These are phyloP conservation scores for Cryptococcus jaspeensis DNA, from an alignment of 1,284 basidiomycete genomes.

Conservation along the genomic window DNA sequence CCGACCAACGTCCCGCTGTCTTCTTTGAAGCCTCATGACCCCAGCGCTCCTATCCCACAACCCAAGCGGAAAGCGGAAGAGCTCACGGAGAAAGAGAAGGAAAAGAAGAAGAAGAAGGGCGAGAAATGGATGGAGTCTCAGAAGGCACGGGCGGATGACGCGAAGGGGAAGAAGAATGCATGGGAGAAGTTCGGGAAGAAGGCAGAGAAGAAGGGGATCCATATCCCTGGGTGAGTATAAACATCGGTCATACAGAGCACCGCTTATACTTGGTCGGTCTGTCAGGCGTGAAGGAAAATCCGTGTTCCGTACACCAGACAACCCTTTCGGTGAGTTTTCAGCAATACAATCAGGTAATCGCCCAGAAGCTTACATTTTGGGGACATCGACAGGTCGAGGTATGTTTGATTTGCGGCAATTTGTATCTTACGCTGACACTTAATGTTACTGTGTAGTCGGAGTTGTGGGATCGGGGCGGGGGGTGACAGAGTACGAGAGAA, in stretches of 20 bases:
- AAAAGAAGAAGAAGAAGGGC: conserved; percentile 82
- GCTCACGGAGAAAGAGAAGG: conserved; percentile 80
- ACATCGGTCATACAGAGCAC: neutral
- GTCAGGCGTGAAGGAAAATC: conserved; percentile 71
- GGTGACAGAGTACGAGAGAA: conserved; percentile 75
- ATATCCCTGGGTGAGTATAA: conserved; percentile 65
- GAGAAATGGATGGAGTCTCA: conserved; percentile 89
- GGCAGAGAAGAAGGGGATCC: conserved; percentile 87
- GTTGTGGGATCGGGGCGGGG: conserved; percentile 92
- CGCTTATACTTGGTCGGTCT: neutral
- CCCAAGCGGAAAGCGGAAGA: conserved; percentile 72
- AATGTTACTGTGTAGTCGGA: conserved; percentile 62
- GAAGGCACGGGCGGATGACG: conserved; percentile 85
- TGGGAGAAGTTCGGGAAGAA: conserved; percentile 99
- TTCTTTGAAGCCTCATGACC: conserved; percentile 63
- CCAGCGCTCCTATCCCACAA: conserved; percentile 49
- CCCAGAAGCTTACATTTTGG: conserved; percentile 8
- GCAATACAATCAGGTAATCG: neutral
- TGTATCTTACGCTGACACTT: conserved; percentile 1
- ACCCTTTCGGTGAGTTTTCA: conserved; percentile 73
- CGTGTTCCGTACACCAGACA: conserved; percentile 95
- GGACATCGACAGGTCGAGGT: conserved; percentile 20
- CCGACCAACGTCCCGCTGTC: conserved; percentile 81
- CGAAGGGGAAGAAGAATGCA: conserved; percentile 79
- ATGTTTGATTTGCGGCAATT: conserved; percentile 14